Evolutionary conservation across 1,284 basidiomycete species (phyloP), one percentile per base, ranked within the genome.

Genomic region (Lentinus polychrous): DNA sequence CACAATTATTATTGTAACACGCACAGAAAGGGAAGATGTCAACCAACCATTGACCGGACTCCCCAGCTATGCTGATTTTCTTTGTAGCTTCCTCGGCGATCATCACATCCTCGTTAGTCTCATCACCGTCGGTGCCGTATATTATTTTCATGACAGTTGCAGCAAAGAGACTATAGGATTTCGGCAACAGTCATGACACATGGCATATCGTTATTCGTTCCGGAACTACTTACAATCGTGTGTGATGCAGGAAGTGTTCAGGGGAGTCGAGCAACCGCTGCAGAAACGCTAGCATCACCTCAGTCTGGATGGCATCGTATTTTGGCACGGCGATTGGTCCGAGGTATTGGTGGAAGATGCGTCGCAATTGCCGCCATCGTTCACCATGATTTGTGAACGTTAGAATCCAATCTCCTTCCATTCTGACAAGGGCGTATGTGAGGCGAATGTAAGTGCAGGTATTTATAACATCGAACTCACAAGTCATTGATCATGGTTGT

Each of bases 401-500:
- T 2, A 49, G 23, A 2, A n/a, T 8, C 20, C 11, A 44, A 7
- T 44, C 43, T 23, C 6, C 8, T 5, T 41, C 43, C 4, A 49
- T 45, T 40, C 47, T 49, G 31, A 35, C 18, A 14, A 22, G 10
- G 7, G 14, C 5, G 39, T 12, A 7, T 20, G 22, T n/a, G n/a
- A n/a, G n/a, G n/a, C n/a, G 17, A 7, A 3, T 15, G 20, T 38
- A 40, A 7, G 5, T 3, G 5, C 8, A 6, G 14, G 10, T 3
- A 15, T 20, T 22, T 8, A 20, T 3, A 14, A 20, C 6, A 18
- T 6, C 10, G 27, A 17, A 37, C 35, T 37, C 32, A 32, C 33
- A 54, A 39, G 49, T 43, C 40, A 20, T 46, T 23, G 27, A 10
- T 27, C 20, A 47, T 20, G 15, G 33, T 32, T 15, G 32, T 24